phyloP scores from a whole-genome alignment of 1,139 yeast genomes.

The Geotrichum carabidarum region DNA sequence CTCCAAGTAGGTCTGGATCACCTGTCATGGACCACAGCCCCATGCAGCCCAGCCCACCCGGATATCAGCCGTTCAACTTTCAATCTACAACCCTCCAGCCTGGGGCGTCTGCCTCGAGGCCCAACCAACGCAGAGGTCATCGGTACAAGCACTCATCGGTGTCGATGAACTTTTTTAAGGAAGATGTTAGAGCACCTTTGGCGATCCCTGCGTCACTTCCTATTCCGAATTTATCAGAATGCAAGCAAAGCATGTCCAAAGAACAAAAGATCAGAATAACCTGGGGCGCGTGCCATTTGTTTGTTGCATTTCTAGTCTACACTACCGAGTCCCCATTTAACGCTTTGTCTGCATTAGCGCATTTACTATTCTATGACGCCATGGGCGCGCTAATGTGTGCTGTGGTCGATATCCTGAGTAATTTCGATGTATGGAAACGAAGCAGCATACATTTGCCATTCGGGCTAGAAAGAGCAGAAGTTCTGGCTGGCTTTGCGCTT shows the following conservation, averaged over 20 bases:
- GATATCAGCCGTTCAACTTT: slow-evolving; percentile 38
- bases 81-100: slow-evolving; percentile 32
- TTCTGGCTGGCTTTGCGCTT: slow-evolving; percentile 79
- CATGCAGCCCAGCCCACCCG: neutral
- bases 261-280: slow-evolving; percentile 53
- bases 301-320: slow-evolving; percentile 53
- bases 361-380: slow-evolving; percentile 80
- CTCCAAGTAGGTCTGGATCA: neutral
- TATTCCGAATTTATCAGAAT: slow-evolving; percentile 66
- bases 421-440: slow-evolving; percentile 86
- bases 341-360: slow-evolving; percentile 75
- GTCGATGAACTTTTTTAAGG: slow-evolving; percentile 91
- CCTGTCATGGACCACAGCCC: neutral
- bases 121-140: slow-evolving; percentile 79
- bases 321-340: slow-evolving; percentile 52
- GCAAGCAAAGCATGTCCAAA: slow-evolving; percentile 49
- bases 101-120: slow-evolving; percentile 18
- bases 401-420: slow-evolving; percentile 71
- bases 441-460: slow-evolving; percentile 85
- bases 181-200: slow-evolving; percentile 68
- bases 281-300: slow-evolving; percentile 66
- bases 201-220: slow-evolving; percentile 76
- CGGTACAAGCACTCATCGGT: slow-evolving; percentile 96
- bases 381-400: slow-evolving; percentile 69
- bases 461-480: slow-evolving; percentile 85